phyloP scores from a whole-genome alignment of 305 asterid species.

The Fraxinus dipetala region DNA sequence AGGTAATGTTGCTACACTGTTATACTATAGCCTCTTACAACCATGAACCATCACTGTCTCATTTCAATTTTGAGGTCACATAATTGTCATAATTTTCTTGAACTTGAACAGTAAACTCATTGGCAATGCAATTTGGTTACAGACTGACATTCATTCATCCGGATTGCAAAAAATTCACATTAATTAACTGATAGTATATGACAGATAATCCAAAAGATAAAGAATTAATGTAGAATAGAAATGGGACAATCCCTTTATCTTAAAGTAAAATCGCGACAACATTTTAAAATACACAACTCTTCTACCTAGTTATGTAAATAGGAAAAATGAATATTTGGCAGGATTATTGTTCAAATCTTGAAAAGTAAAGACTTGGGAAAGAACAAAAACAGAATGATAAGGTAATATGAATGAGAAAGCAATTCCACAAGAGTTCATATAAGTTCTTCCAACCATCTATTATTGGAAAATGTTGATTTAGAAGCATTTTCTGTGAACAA shows the following conservation, averaged over 20 bases:
- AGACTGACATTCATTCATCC: background rate
- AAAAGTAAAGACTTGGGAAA: conserved; percentile 5
- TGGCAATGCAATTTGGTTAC: background rate
- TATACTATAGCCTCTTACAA: background rate
- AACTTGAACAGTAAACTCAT: background rate
- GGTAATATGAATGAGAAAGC: conserved; percentile 34
- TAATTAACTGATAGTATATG: background rate
- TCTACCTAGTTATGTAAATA: conserved; percentile 41
- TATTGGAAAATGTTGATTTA: conserved; percentile 22
- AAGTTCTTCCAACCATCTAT: conserved; percentile 24
- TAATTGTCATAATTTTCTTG: background rate
- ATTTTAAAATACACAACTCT: conserved; percentile 29
- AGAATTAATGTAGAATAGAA: conserved; percentile 11
- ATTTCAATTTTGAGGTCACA: background rate
- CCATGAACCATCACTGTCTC: background rate
- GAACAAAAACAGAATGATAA: conserved; percentile 31
- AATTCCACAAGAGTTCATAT: conserved; percentile 27
- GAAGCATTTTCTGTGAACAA: conserved; percentile 80
- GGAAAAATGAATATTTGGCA: conserved; percentile 25
- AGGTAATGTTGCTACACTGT: conserved; percentile 15
- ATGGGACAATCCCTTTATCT: conserved; percentile 12
- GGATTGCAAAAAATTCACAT: background rate
- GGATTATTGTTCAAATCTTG: conserved; percentile 33
- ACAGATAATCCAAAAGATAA: conserved; percentile 5
- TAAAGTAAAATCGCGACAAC: conserved; percentile 12